Evolutionary conservation across 1,284 basidiomycete species (phyloP), one percentile per base, ranked within the genome.

Genomic region (Amylostereum areolatum): DNA sequence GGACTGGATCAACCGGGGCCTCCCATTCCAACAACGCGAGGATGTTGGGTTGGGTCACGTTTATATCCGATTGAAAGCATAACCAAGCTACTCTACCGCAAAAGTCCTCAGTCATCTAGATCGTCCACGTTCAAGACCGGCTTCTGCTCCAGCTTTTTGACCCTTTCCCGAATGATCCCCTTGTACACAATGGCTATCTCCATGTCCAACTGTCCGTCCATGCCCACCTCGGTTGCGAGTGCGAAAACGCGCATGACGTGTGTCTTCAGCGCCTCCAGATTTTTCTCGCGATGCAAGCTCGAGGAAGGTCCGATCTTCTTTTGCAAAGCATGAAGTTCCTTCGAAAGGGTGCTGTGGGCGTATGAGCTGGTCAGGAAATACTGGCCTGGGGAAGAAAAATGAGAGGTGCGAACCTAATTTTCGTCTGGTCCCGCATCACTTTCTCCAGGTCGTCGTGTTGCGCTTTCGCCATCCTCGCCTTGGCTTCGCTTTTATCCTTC

Each of bases 361-460:
- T 39, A 12, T 6, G 37, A 30, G 3, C 9, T 18, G 42, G 31
- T 32, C 7, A 4, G 27, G 9, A 8, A 28, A n/a, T 39, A n/a
- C n/a, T 5, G 10, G 24, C 7, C 46, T 31, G 9, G 9, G 29
- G 9, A 27, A 18, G 24, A 9, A 34, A n/a, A n/a, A n/a, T n/a
- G n/a, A n/a, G 7, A 3, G 3, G 28, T 4, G 54, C 61, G 24
- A 43, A 63, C 63, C 52, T 46, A 28, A 46, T 52, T 43, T 54
- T 55, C 0, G 49, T 71, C 44, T 60, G 57, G 25, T 59, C 62
- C 30, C 58, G 61, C 11, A 62, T 61, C 10, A 71, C 46, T 32
- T 64, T 64, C 49, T 76, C 68, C 10, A 69, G 57, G 55, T 65
- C 60, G 4, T 58, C 39, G 35, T 70, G 64, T 29, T 56, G 46